These are phyloP conservation scores for Casaregolazyma lundiana DNA, from an alignment of 1,139 yeast genomes.

Conservation along the genomic window DNA sequence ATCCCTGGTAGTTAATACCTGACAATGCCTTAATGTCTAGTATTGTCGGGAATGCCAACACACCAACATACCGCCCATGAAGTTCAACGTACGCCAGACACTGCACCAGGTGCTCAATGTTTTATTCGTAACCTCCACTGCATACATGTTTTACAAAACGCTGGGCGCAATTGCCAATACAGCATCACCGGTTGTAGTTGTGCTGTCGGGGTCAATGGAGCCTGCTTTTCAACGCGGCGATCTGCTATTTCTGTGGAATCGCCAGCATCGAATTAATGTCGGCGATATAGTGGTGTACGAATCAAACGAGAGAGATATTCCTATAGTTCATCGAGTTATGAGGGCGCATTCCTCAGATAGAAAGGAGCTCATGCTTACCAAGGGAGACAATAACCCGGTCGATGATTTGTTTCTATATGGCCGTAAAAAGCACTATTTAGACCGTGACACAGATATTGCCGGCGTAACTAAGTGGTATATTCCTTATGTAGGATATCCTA, in stretches of 20 bases:
- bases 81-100: conserved; percentile 24
- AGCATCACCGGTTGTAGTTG: conserved; percentile 93
- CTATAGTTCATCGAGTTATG: conserved; percentile 92
- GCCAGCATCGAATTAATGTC: conserved; percentile 60
- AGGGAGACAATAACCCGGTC: conserved; percentile 93
- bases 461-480: conserved; percentile 90
- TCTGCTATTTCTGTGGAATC: conserved; percentile 83
- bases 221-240: conserved; percentile 99
- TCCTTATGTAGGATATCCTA: conserved; percentile 89
- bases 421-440: conserved; percentile 67
- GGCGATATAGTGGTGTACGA: conserved; percentile 99
- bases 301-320: conserved; percentile 71
- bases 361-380: conserved; percentile 77
- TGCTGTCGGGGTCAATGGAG: conserved; percentile 97
- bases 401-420: conserved; percentile 88
- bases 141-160: conserved; percentile 89
- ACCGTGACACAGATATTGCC: conserved; percentile 69
- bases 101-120: conserved; percentile 59
- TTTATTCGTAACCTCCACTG: conserved; percentile 77
- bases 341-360: conserved; percentile 57
- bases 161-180: conserved; percentile 74
- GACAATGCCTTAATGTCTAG: too few species aligned
- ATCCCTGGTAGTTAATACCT: too few species aligned
- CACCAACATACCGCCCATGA: conserved; percentile 12
- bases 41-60: not conserved